Conservation (phyloP, 2,329 filamentous ascomycete genomes). For the Lachnellula suecica region DNA sequence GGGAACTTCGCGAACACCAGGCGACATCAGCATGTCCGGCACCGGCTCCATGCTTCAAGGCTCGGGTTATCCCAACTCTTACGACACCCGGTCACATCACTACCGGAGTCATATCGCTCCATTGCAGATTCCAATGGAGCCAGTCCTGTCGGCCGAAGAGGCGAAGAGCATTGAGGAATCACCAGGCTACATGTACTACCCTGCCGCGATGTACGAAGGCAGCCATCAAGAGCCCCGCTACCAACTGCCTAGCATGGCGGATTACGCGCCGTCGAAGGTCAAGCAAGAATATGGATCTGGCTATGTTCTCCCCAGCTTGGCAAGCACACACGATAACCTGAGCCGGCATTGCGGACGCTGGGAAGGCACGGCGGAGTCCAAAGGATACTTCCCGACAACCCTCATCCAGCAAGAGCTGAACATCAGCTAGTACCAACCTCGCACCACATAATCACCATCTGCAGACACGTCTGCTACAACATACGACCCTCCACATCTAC, state of each 20-base stretch:
- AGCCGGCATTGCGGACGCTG: constrained; percentile 32
- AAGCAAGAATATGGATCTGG: constrained; percentile 28
- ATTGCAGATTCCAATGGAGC: constrained; percentile 32
- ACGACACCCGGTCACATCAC: constrained; percentile 28
- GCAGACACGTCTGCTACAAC: background rate
- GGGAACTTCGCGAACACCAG: constrained; percentile 21
- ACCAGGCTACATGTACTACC: constrained; percentile 32
- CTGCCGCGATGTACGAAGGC: constrained; percentile 28
- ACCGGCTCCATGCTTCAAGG: constrained; percentile 27
- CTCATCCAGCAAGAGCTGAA: constrained; percentile 32
- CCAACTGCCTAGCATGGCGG: constrained; percentile 25
- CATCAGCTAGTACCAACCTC: constrained; percentile 20
- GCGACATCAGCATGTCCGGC: constrained; percentile 31
- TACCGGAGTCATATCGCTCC: constrained; percentile 23
- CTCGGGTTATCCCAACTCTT: constrained; percentile 23
- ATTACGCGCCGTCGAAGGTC: constrained; percentile 25
- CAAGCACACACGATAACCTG: constrained; percentile 19
- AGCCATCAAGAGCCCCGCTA: constrained; percentile 23
- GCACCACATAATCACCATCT: background rate
- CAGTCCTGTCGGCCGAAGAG: constrained; percentile 31
- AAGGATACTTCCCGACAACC: constrained; percentile 31
- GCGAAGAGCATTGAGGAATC: constrained; percentile 30
- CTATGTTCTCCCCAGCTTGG: constrained; percentile 28
- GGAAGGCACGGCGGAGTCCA: constrained; percentile 28
- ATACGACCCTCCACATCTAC: background rate